These are phyloP conservation scores for Serendipita sp. DNA, from an alignment of 768 basidiomycete species.

Conservation along the genomic window DNA sequence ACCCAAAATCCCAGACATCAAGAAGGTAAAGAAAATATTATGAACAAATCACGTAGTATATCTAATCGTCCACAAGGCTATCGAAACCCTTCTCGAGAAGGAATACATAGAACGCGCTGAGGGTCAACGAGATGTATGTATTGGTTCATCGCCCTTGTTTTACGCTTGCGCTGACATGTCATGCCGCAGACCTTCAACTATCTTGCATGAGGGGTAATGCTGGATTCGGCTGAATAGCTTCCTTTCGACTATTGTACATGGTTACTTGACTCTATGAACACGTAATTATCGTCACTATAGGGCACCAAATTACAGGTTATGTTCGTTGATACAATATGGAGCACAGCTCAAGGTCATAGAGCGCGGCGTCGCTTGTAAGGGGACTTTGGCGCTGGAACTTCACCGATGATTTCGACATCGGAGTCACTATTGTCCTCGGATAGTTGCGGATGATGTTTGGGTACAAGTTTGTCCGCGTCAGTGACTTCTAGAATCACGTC, in stretches of 20 bases:
- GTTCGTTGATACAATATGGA: too few relatives aligned
- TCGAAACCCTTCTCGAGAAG: constrained; percentile 85
- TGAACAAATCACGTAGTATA: too few relatives aligned
- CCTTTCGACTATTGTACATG: not conserved
- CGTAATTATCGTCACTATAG: not conserved
- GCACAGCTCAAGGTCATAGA: too few relatives aligned
- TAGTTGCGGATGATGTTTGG: not conserved
- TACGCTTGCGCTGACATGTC: not conserved
- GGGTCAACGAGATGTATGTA: constrained; percentile 49
- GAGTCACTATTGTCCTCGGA: not conserved
- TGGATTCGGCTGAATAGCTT: not conserved
- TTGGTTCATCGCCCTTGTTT: not conserved
- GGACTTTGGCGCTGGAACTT: not conserved
- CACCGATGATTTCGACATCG: not conserved
- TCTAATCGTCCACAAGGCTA: constrained; percentile 40
- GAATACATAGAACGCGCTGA: constrained; percentile 95
- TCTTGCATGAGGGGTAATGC: not conserved
- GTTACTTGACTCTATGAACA: not conserved
- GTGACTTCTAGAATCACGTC: not conserved
- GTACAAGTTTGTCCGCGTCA: not conserved
- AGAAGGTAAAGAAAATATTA: constrained; percentile 62
- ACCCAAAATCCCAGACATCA: constrained; percentile 92
- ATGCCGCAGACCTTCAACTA: not conserved
- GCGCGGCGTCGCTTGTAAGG: too few relatives aligned
- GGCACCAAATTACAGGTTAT: too few relatives aligned